Evolutionary conservation across 768 basidiomycete species (phyloP), one percentile per base, ranked within the genome.

Genomic region (Amanita muscaria): DNA sequence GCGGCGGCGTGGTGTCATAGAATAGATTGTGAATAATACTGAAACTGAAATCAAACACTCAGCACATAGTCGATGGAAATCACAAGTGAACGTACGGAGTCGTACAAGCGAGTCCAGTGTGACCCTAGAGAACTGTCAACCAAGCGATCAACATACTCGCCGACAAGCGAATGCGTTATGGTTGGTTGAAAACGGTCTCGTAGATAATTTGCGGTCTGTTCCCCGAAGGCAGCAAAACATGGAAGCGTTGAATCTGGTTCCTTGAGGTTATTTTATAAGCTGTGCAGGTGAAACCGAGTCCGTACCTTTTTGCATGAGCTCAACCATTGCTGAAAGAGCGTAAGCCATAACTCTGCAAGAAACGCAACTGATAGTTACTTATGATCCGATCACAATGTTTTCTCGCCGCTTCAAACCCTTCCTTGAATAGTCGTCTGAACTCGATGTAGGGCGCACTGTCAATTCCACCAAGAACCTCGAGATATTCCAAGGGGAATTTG

Each of bases 341-440:
- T 30, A 43, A 42, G 11, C 24, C 18, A 31, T 23, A 16, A 15
- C 23, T 15, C 37, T 8, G 3, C 40, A 23, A 44, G 33, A 39
- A 15, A 30, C 25, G 44, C 3, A 12, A 18, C 11, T 74, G 77
- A 59, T 52, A 87, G 90, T 83, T 55, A 93, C 90, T 94, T 60
- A 94, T 83, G 56, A 99, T 86, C 53, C 93, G 76, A 61, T 98
- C 96, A 51, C 93, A 94, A 51, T 98, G 93, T 61, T 98, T 98
- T 51, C 94, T 68, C 19, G 88, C 88, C 25, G 83, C 83, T 54
- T 96, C 89, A 57, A 98, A 99, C 35, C 92, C 91, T 55, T 93
- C 86, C 52, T 79, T 84, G 66, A 98, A 97, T 30, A 96, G 67
- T 44, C 73, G 71, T 57, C 77, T 84, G 68, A 97, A 99, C 59